phyloP scores from a whole-genome alignment of 1,284 basidiomycete genomes.

The Malassezia dermatis region DNA sequence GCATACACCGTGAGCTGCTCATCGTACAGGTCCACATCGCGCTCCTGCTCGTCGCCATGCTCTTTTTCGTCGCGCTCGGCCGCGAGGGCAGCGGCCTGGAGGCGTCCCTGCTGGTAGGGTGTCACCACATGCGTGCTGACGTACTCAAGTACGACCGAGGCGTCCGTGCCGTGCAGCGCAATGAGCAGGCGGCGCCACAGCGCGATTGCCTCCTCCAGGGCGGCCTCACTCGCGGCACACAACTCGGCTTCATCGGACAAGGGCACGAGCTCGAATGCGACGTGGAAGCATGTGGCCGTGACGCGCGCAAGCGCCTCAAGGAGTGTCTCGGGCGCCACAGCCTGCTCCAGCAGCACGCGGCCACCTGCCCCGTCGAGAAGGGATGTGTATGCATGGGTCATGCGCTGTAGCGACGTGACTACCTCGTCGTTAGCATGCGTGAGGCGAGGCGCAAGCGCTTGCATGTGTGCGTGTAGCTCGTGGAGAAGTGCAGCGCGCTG shows the following conservation, averaged over 20 bases:
- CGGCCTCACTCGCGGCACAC: conserved; percentile 4
- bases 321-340: neutral
- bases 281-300: neutral
- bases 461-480: neutral
- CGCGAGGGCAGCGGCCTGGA: conserved; percentile 22
- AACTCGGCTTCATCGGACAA: conserved; percentile 15
- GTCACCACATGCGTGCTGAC: conserved; percentile 30
- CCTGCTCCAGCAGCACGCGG: neutral
- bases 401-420: conserved; percentile 1
- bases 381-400: conserved; percentile 7
- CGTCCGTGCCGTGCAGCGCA: neutral
- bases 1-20: conserved; percentile 37
- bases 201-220: conserved; percentile 4
- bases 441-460: neutral
- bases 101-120: conserved; percentile 29
- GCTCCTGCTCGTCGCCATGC: conserved; percentile 21
- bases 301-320: conserved; percentile 2
- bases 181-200: conserved; percentile 6
- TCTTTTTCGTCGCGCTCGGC: conserved; percentile 17
- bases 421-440: neutral
- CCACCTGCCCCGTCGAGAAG: neutral
- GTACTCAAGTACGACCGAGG: conserved; percentile 21
- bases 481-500: conserved; percentile 5
- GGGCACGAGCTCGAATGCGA: conserved; percentile 21
- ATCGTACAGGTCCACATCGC: conserved; percentile 34